Evolutionary conservation across 352 stramenopile species (phyloP).

Genomic region (Globisporangium orthogonon): DNA sequence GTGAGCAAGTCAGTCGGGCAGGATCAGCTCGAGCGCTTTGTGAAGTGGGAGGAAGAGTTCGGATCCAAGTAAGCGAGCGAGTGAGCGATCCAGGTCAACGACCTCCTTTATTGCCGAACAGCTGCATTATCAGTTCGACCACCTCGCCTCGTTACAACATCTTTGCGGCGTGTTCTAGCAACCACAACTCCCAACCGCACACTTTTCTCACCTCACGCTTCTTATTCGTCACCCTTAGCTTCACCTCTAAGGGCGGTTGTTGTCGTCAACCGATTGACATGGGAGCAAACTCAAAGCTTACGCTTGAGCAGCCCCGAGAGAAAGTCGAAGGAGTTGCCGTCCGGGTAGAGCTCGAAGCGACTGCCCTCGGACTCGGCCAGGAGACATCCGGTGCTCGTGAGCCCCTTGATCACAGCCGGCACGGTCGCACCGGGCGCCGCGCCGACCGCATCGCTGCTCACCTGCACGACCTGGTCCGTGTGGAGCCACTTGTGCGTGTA

Average conservation of each 20-base stretch:
- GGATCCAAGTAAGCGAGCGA: constrained; percentile 58
- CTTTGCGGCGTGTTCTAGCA: no score
- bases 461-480: constrained; percentile 77
- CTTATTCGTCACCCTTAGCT: background rate
- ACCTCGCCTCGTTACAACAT: no score
- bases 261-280: no score
- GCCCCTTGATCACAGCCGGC: constrained; percentile 68
- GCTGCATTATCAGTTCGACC: no score
- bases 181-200: no score
- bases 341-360: constrained; percentile 81
- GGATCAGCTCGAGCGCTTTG: constrained; percentile 69
- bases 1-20: constrained; percentile 79
- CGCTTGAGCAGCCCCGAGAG: constrained; percentile 79
- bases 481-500: constrained; percentile 86
- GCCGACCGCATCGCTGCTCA: constrained; percentile 32
- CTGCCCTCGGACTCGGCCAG: constrained; percentile 59
- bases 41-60: constrained; percentile 77
- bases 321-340: constrained; percentile 89
- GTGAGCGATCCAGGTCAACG: no score
- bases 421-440: constrained; percentile 21
- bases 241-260: no score
- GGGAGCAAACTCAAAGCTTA: constrained; percentile 41
- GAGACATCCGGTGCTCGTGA: constrained; percentile 74
- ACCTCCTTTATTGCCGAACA: no score
- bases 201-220: background rate